Evolutionary conservation across 1,284 basidiomycete species (phyloP), one percentile per base, ranked within the genome.

Genomic region (Ustilago trichophora): DNA sequence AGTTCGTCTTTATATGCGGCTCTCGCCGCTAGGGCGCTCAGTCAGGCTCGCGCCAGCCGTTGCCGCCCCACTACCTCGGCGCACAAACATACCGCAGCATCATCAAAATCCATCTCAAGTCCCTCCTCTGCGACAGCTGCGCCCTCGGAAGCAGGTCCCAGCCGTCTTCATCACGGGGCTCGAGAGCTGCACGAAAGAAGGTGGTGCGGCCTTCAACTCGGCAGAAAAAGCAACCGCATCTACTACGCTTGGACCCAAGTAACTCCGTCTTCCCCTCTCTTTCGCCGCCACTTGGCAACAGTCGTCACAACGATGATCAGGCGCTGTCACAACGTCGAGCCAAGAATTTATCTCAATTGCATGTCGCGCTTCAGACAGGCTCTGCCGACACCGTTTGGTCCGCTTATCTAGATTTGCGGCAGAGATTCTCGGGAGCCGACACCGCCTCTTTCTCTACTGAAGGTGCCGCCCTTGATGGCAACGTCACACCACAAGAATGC

Each of bases 371-470:
- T 3, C 53, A 53, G 32, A 27, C 34, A 16, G 60, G 60, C 27
- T 44, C 54, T 13, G 44, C 54, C 21, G 60, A 64, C 27, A 40
- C 31, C 5, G 60, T 53, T 6, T 64, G 60, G 60, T 47, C 45
- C 1, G 45, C 60, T 21, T 64, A 64, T 21, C 34, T 35, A 16
- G 40, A 38, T 21, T 31, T 53, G 19, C 50, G 29, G 19, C 34
- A 48, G 8, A 7, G 12, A 9, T n/a, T 21, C 7, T 12, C 16
- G 2, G 33, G n/a, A 18, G 6, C n/a, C 16, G 22, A 40, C 7
- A 25, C 12, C n/a, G 11, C 27, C 13, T 24, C 29, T 9, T 21
- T 29, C 18, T 26, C 18, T 11, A 26, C 21, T 7, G 31, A 38
- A 4, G 12, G 24, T 3, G 2, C 43, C 19, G 29, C 27, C 4